Evolutionary conservation across 805 yeast species (phyloP), one percentile per base, ranked within the genome.

Genomic region (Barnettozyma siamensis): DNA sequence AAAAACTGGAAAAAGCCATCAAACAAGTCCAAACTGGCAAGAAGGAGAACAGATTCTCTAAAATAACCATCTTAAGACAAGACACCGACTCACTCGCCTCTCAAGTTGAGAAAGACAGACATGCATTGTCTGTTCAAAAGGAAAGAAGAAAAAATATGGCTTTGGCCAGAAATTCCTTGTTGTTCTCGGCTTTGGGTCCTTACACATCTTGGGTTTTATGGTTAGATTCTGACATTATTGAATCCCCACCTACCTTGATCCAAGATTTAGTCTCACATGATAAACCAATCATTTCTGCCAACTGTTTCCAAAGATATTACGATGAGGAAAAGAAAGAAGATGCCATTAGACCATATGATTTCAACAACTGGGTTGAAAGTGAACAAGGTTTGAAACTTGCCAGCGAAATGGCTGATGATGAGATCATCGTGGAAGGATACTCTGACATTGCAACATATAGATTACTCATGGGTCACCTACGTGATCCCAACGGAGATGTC

Each of bases 151-250:
- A 84, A 5, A 79, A 80, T 56, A 91, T 93, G 98, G 95, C 97
- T 2, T 68, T 88, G 49, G 96, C 98, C 3, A 74, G 99, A 60
- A 93, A 93, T 68, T 88, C 96, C 31, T 68, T 93, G 43, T 70
- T 93, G 37, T 88, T 88, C 65, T 84, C 97, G 9, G 79, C 97
- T 2, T 67, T 93, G 35, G 84, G 88, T 4, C 95, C 97, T 17
- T 76, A 83, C 51, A 88, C 95, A 2, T 78, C 94, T 18, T 93
- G 99, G 99, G 84, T 91, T 16, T 67, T 93, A 38, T 93, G 99
- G 99, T 69, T 93, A 51, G 99, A 93, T 63, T 82, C 95, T 3
- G 99, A 93, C 64, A 82, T 93, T 33, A 75, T 89, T 27, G 99
- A 93, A 64, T 77, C 96, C 5, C 95, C 96, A 15, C 64, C 75